Percentiles rank a stretch among this genome's conserved stretches.
Evolutionary conservation across 345 rosid genomes (phyloP).

Genomic region (Diplotaxis tenuifolia): DNA sequence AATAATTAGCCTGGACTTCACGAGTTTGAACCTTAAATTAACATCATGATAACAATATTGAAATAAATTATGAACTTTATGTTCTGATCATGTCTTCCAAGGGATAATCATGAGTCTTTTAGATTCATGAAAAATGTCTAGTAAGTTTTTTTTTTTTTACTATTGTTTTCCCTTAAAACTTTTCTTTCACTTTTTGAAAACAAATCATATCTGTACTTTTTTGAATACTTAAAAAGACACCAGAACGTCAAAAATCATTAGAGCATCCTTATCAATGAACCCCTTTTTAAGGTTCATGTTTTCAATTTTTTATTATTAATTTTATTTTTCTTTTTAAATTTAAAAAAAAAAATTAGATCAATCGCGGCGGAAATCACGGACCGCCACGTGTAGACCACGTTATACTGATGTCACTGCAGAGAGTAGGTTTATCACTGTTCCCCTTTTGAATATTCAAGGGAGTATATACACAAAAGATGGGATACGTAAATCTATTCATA

Average conservation of each 20-base stretch:
- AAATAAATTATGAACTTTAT: background rate
- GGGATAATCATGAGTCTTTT: constrained; percentile 6
- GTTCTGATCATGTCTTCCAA: background rate
- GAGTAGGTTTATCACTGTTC: too few relatives aligned
- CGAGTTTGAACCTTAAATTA: background rate
- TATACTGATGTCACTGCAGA: too few relatives aligned
- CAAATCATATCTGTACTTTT: constrained; percentile 10
- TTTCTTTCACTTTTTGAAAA: constrained; percentile 20
- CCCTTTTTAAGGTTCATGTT: too few relatives aligned
- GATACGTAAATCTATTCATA: constrained; percentile 6
- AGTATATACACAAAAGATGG: too few relatives aligned
- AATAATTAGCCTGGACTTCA: background rate
- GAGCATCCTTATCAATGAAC: too few relatives aligned
- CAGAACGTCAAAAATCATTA: background rate
- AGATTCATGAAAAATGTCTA: constrained; percentile 3
- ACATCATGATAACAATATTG: background rate
- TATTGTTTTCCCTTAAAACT: constrained; percentile 6
- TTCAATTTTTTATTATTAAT: too few relatives aligned
- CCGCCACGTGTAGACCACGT: too few relatives aligned
- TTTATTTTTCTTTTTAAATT: too few relatives aligned
- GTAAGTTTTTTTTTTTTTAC: background rate
- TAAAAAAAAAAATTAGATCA: too few relatives aligned
- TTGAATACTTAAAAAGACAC: constrained; percentile 6
- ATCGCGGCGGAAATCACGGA: too few relatives aligned
- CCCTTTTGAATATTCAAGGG: too few relatives aligned